phyloP scores from a whole-genome alignment of 768 basidiomycete genomes.

The Pulveroboletus frians region DNA sequence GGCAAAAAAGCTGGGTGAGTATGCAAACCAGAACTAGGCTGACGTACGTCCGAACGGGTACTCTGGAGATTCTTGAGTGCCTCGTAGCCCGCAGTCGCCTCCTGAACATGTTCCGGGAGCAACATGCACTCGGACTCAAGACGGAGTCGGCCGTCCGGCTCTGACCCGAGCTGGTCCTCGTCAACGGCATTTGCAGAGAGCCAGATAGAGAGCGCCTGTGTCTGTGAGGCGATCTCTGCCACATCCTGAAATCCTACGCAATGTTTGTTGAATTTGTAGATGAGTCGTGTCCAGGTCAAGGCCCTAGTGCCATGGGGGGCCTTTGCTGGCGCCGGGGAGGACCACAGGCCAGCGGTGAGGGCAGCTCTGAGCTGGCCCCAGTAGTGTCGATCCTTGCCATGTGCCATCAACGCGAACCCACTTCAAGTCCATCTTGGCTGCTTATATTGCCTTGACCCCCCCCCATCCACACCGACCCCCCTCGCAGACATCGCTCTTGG shows the following conservation, averaged over 20 bases:
- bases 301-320: slow-evolving; percentile 42
- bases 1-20: slow-evolving; percentile 7
- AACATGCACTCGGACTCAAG: slow-evolving; percentile 57
- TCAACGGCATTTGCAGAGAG: slow-evolving; percentile 44
- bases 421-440: neutral
- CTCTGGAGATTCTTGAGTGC: slow-evolving; percentile 45
- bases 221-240: slow-evolving; percentile 63
- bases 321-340: slow-evolving; percentile 54
- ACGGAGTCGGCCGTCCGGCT: slow-evolving; percentile 30
- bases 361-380: slow-evolving; percentile 69
- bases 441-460: slow-evolving; percentile 11
- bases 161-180: slow-evolving; percentile 52
- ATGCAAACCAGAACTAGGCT: neutral
- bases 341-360: slow-evolving; percentile 73
- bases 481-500: slow-evolving; percentile 3
- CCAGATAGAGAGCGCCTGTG: slow-evolving; percentile 56
- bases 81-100: slow-evolving; percentile 52
- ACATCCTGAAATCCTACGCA: slow-evolving; percentile 56
- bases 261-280: slow-evolving; percentile 87
- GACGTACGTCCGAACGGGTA: slow-evolving; percentile 56
- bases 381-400: slow-evolving; percentile 69
- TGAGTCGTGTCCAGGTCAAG: slow-evolving; percentile 71
- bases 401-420: slow-evolving; percentile 31
- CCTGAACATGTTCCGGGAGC: slow-evolving; percentile 50
- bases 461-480: slow-evolving; percentile 7